phyloP scores from a whole-genome alignment of 257 asterid species.

The Henckelia pumila region DNA sequence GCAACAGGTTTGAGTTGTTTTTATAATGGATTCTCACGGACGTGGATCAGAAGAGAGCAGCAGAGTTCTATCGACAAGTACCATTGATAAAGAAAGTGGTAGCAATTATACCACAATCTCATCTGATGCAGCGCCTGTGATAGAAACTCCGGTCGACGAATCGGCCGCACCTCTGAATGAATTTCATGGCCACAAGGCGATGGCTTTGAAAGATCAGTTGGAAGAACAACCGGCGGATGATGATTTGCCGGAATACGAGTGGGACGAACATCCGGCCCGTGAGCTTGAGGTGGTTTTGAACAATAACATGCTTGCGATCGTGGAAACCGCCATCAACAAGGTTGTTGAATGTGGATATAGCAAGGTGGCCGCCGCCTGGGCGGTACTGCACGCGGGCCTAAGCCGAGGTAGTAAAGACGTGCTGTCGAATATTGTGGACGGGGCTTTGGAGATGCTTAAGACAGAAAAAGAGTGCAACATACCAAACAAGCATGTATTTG shows the following conservation, averaged over 20 bases:
- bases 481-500: constrained; percentile 36
- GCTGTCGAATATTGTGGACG: constrained; percentile 59
- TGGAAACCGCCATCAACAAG: constrained; percentile 50
- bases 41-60: constrained; percentile 11
- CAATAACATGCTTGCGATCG: constrained; percentile 34
- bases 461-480: constrained; percentile 36
- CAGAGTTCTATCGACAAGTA: constrained; percentile 25
- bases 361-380: constrained; percentile 57
- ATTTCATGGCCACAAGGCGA: constrained; percentile 48
- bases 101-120: no score
- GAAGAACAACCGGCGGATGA: no score
- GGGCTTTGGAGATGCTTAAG: constrained; percentile 52
- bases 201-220: constrained; percentile 27
- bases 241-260: constrained; percentile 35
- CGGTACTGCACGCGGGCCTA: constrained; percentile 50
- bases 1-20: neutral
- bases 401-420: constrained; percentile 59
- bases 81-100: constrained; percentile 43
- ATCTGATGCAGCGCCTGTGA: constrained; percentile 40
- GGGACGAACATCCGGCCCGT: constrained; percentile 54
- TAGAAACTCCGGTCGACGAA: constrained; percentile 30
- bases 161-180: constrained; percentile 43
- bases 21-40: no score
- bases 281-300: constrained; percentile 56
- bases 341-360: constrained; percentile 57